Base-by-base conservation (phyloP, 148 eudicot species). In the Silene uniflora region DNA sequence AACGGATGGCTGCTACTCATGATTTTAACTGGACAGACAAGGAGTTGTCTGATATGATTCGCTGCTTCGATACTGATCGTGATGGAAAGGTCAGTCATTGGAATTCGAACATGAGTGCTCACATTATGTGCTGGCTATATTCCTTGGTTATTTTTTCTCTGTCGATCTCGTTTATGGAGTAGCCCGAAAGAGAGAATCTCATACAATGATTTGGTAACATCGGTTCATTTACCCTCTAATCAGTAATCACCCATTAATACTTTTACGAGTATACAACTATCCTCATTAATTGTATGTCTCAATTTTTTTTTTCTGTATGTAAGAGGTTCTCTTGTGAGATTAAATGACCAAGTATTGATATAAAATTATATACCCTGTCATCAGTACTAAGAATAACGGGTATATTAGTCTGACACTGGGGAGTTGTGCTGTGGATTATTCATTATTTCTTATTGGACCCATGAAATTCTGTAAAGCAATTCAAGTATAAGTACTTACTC, bases 21-120 rank as follows among this genome's bases (percentile, higher is more conserved):
- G 97, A 95, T 86, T 92, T 90, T 83, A 81, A 80, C 19, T 95
- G 99, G 98, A 82, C 90, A 7, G 96, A 94, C 77, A 87, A 90
- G 84, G 97, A 94, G 82, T 79, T 94, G 71, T 83, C 82, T 63
- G 91, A 91, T 71, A 94, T 95, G 98, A 87, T 95, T 60, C 79
- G 56, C 70, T 85, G 86, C 80, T 95, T 92, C 72, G 96, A 92
- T 65, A 82, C 79, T 71, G 86, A 90, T 83, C 88, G 83, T 71
- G 92, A 90, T 79, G 94, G 93, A 73, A 95, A 92, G 93, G 99
- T 95, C 44, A 47, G 76, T 80, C 23, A 79, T 54, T 46, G 17
- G 13, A 52, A 58, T 52, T 55, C 58, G 44, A 62, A 27, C 18
- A 6, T 22, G 27, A 58, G 71, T 64, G 58, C 3, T 6, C 19